Conservation (phyloP, 2,329 filamentous ascomycete genomes). For the Exophiala dermatitidis region DNA sequence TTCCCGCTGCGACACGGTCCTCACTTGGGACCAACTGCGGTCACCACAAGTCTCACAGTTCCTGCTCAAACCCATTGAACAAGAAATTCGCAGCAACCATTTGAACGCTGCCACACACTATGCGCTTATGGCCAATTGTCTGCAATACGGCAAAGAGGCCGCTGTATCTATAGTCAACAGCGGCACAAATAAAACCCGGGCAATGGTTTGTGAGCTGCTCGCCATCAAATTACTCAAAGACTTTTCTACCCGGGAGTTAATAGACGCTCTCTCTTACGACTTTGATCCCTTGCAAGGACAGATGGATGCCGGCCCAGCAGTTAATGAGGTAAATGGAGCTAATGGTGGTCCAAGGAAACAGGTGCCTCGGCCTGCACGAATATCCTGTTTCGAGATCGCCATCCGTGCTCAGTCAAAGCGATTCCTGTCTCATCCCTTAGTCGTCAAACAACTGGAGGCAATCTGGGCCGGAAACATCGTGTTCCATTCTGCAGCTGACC, state of each 20-base stretch:
- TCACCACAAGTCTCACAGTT: slow-evolving; percentile 97
- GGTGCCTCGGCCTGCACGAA: slow-evolving; percentile 59
- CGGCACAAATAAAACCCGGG: slow-evolving; percentile 74
- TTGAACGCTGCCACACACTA: slow-evolving; percentile 83
- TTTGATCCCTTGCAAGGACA: slow-evolving; percentile 87
- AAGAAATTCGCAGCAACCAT: slow-evolving; percentile 74
- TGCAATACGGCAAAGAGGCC: slow-evolving; percentile 86
- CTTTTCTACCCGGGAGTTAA: slow-evolving; percentile 79
- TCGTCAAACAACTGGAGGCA: slow-evolving; percentile 89
- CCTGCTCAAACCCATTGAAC: slow-evolving; percentile 88
- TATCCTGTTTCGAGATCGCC: slow-evolving; percentile 85
- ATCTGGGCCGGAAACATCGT: slow-evolving; percentile 96
- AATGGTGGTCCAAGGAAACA: slow-evolving; percentile 28
- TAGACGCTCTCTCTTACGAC: slow-evolving; percentile 90
- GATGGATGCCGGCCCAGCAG: slow-evolving; percentile 39
- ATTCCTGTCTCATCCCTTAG: slow-evolving; percentile 82
- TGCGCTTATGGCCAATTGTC: slow-evolving; percentile 83
- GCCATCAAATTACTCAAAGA: slow-evolving; percentile 86
- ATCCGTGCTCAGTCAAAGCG: slow-evolving; percentile 89
- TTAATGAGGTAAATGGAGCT: slow-evolving; percentile 25
- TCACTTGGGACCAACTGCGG: slow-evolving; percentile 89
- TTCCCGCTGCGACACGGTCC: slow-evolving; percentile 78
- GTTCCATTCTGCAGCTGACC: slow-evolving; percentile 84
- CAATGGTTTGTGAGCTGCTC: slow-evolving; percentile 81
- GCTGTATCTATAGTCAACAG: slow-evolving; percentile 75